Conservation (phyloP, 2,329 filamentous ascomycete species). For the Gnomoniopsis smithogilvyi region DNA sequence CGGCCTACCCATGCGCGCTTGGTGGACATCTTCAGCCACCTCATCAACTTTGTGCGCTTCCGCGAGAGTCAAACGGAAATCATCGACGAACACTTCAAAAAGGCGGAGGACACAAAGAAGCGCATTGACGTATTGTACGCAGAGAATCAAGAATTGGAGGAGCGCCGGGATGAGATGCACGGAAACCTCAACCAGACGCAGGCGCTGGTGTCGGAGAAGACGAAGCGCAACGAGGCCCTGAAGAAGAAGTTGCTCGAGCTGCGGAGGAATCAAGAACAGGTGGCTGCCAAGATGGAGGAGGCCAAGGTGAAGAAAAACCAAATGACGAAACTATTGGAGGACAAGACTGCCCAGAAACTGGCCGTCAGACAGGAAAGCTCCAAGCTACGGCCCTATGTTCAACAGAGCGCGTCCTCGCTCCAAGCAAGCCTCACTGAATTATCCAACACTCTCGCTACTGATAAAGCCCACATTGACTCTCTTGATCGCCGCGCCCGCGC, state of each 20-base stretch:
- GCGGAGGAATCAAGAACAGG: constrained; percentile 75
- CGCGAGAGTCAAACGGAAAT: constrained; percentile 85
- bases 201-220: constrained; percentile 77
- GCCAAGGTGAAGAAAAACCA: constrained; percentile 77
- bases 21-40: constrained; percentile 92
- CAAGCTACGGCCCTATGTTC: constrained; percentile 87
- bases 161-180: constrained; percentile 75
- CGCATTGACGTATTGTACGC: constrained; percentile 82
- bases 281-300: constrained; percentile 78
- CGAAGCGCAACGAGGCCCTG: constrained; percentile 79
- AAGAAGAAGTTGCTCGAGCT: constrained; percentile 80
- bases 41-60: constrained; percentile 98
- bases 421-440: constrained; percentile 81
- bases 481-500: constrained; percentile 86
- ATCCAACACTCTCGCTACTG: constrained; percentile 70
- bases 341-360: constrained; percentile 67
- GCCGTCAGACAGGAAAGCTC: constrained; percentile 78
- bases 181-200: constrained; percentile 79
- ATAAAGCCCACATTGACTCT: constrained; percentile 81
- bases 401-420: constrained; percentile 80
- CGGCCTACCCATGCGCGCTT: constrained; percentile 86
- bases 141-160: constrained; percentile 85
- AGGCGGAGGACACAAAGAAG: constrained; percentile 78
- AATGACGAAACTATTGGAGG: constrained; percentile 68
- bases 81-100: constrained; percentile 93